Evolutionary conservation across 148 eudicot species (phyloP), one percentile per base, ranked within the genome.

Genomic region (Mesembryanthemum crystallinum): DNA sequence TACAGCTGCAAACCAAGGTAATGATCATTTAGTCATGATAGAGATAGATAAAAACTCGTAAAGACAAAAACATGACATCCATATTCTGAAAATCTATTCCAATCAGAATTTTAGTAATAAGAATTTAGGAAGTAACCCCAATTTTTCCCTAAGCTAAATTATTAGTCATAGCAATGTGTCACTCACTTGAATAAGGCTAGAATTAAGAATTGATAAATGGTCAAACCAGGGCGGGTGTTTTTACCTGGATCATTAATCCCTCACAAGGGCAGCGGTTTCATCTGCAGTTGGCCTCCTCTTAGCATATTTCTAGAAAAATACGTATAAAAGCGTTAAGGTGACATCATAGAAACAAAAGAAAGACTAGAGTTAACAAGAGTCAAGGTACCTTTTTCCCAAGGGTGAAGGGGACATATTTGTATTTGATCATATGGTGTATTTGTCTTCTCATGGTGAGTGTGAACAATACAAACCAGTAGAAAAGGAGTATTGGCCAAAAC

Each of bases 401-500:
- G 58, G 91, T 66, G 74, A 88, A 86, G 2, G 91, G 91, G 59
- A 88, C 87, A 61, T 88, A 88, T 86, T 80, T 88, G 82, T 83
- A 84, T 70, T 81, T 88, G 72, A 86, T 83, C 91, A 88, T 88
- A 80, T 88, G 91, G 17, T 82, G 84, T 83, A 88, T 86, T 63
- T 88, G 91, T 78, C 83, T 78, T 78, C 85, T 88, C 89, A 88
- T 88, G 77, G 91, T 88, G 66, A 86, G 84, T 10, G 91, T 83
- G 80, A 88, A 86, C 71, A 88, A 71, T 70, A 86, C 77, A 74
- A 88, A 71, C 91, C 91, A 88, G 80, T 88, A 88, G 84, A 88
- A 82, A 52, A 86, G 78, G 49, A 88, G 88, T 54, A 88, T 86
- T 0, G 91, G 91, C 91, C 91, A 88, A 77, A 84, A 88, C 49